These are phyloP conservation scores for Claviceps digitariae DNA, from an alignment of 2,329 filamentous ascomycete genomes.

Conservation along the genomic window DNA sequence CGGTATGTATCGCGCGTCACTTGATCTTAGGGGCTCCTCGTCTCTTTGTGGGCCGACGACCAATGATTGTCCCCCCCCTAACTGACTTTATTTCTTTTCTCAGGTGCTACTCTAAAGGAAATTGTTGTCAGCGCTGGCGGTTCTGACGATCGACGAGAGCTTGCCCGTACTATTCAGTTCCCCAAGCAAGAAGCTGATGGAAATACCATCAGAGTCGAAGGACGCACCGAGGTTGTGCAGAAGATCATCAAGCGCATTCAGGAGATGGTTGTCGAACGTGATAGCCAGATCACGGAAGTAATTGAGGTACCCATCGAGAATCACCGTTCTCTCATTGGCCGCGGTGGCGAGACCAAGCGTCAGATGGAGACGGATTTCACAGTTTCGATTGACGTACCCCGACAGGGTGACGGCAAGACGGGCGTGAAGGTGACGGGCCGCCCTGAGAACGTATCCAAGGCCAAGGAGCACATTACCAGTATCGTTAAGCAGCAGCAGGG, in stretches of 20 bases:
- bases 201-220: constrained; percentile 77
- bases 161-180: constrained; percentile 87
- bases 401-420: constrained; percentile 72
- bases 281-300: constrained; percentile 65
- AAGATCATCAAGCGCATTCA: constrained; percentile 77
- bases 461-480: constrained; percentile 69
- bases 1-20: too few species aligned
- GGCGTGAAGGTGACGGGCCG: constrained; percentile 77
- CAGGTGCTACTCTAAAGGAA: constrained; percentile 71
- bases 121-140: constrained; percentile 83
- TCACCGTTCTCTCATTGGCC: constrained; percentile 82
- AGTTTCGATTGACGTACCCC: constrained; percentile 79
- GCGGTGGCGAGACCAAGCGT: constrained; percentile 76
- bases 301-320: constrained; percentile 80
- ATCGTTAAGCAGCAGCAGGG: constrained; percentile 78
- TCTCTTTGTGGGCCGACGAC: not conserved
- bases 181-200: constrained; percentile 76
- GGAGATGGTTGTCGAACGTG: constrained; percentile 67
- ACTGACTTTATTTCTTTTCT: constrained; percentile 1
- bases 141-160: constrained; percentile 68
- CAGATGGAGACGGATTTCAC: constrained; percentile 76
- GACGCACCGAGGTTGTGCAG: constrained; percentile 69
- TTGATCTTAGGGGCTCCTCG: too few species aligned
- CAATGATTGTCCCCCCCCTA: not conserved
- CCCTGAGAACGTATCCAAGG: constrained; percentile 65